A percentile compares a stretch with the other conserved stretches of the same genome.
Evolutionary conservation across 148 eudicot species (phyloP).

Genomic region (Vaccinium myrtillus): DNA sequence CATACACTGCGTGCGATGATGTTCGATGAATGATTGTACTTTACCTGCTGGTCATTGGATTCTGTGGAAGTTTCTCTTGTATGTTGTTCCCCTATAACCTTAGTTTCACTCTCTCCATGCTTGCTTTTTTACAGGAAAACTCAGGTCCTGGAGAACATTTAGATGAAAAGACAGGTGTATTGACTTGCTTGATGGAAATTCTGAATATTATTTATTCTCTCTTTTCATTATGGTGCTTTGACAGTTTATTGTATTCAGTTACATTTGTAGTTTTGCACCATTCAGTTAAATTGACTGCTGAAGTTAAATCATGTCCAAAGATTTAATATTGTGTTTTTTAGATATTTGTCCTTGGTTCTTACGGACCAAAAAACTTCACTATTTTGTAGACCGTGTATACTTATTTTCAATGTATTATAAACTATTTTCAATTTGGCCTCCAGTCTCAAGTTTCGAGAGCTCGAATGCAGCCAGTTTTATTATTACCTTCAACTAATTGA

Average conservation of each 20-base stretch:
- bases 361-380: neutral
- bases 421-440: neutral
- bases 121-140: slow-evolving; percentile 27
- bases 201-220: slow-evolving; percentile 25
- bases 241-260: neutral
- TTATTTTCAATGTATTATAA: neutral
- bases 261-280: neutral
- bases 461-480: neutral
- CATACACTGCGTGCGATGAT: neutral
- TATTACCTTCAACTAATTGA: neutral
- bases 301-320: neutral
- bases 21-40: neutral
- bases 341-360: neutral
- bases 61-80: slow-evolving; percentile 8
- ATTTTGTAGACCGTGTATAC: neutral
- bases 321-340: neutral
- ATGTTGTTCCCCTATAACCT: neutral
- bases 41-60: slow-evolving; percentile 8
- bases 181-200: slow-evolving; percentile 30
- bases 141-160: slow-evolving; percentile 25
- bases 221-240: neutral
- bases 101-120: neutral
- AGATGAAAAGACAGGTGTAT: slow-evolving; percentile 26
- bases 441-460: neutral
- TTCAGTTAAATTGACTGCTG: neutral